Percentiles rank a stretch among this genome's conserved stretches.
Evolutionary conservation across 1,284 basidiomycete species (phyloP).

Genomic region (Sanghuangporus weigelae): DNA sequence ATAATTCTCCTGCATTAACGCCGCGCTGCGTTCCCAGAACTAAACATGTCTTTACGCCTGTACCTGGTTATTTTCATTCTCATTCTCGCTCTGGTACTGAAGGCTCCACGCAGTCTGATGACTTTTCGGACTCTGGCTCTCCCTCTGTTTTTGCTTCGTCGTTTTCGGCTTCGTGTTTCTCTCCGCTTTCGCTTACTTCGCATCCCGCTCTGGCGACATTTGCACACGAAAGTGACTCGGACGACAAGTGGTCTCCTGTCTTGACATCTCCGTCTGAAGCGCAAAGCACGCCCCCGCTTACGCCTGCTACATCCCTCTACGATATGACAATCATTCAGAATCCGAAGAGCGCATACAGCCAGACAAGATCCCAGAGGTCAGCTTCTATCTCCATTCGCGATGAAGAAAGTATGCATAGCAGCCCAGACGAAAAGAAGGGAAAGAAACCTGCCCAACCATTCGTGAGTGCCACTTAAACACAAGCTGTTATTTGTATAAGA

Average conservation of each 20-base stretch:
- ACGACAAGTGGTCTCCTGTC: conserved; percentile 10
- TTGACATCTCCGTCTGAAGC: conserved; percentile 4
- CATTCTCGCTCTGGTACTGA: conserved; percentile 9
- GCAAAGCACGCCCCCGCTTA: conserved; percentile 4
- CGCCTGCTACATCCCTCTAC: background rate
- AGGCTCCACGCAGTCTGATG: conserved; percentile 1
- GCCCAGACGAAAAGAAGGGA: conserved; percentile 8
- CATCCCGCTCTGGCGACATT: background rate
- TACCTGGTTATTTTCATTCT: background rate
- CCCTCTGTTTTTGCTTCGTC: background rate
- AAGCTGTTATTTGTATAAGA: background rate
- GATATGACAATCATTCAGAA: background rate
- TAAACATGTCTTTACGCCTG: background rate
- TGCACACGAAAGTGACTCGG: background rate
- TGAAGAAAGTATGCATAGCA: background rate
- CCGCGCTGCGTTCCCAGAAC: background rate
- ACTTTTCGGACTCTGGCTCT: conserved; percentile 3
- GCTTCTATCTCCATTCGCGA: conserved; percentile 5
- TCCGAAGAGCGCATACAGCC: background rate
- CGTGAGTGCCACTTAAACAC: background rate
- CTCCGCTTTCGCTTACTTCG: background rate
- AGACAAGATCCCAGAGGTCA: background rate
- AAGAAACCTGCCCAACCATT: conserved; percentile 12
- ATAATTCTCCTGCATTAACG: background rate
- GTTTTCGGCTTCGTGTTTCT: background rate